Percentiles rank a stretch among this genome's conserved stretches.
Evolutionary conservation across 352 stramenopile species (phyloP).

Genomic region (Globisporangium splendens): DNA sequence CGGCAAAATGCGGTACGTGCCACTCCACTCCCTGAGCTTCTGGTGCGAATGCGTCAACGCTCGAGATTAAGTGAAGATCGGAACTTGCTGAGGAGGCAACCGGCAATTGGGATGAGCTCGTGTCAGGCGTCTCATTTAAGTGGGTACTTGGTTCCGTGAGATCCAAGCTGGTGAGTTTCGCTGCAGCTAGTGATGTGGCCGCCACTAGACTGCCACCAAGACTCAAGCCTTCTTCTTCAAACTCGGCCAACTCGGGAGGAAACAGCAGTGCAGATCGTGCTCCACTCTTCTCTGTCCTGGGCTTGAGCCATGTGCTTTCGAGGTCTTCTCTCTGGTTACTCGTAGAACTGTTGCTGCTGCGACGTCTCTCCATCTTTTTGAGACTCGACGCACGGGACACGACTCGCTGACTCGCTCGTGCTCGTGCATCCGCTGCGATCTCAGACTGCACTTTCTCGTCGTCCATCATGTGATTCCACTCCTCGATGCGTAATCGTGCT

Average conservation of each 20-base stretch:
- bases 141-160: background rate
- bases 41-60: too few relatives aligned
- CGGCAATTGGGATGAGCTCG: too few relatives aligned
- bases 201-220: background rate
- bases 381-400: slow-evolving; percentile 23
- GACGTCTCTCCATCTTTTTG: slow-evolving; percentile 18
- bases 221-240: slow-evolving; percentile 52
- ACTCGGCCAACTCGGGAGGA: slow-evolving; percentile 47
- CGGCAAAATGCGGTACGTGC: slow-evolving; percentile 21
- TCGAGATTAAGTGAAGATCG: background rate
- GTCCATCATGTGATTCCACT: slow-evolving; percentile 42
- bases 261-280: slow-evolving; percentile 19
- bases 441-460: slow-evolving; percentile 45
- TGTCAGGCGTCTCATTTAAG: too few relatives aligned
- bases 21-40: slow-evolving; percentile 7
- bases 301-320: background rate
- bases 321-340: slow-evolving; percentile 9
- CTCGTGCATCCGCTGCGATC: slow-evolving; percentile 38
- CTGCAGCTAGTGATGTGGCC: background rate
- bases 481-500: slow-evolving; percentile 39
- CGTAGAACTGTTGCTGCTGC: slow-evolving; percentile 19
- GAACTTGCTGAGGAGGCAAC: background rate
- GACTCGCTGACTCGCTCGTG: slow-evolving; percentile 45
- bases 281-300: background rate
- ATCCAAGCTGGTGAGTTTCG: background rate